phyloP scores from a whole-genome alignment of 2,329 filamentous ascomycete species.

The Fusarium longipes region DNA sequence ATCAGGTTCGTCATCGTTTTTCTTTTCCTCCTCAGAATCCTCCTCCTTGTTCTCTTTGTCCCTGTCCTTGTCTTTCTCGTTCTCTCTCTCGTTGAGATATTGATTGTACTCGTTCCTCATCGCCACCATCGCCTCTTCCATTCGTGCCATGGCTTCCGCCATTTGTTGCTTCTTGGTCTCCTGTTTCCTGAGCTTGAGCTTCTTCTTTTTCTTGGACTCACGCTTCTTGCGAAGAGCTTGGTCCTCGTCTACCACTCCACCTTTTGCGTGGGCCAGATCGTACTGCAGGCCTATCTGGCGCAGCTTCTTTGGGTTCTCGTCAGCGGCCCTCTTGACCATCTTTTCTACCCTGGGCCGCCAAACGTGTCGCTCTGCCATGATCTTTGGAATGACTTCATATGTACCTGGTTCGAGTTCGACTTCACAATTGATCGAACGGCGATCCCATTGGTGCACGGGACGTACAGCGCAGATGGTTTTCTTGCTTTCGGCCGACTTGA shows the following conservation, averaged over 20 bases:
- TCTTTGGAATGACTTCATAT: conserved; percentile 76
- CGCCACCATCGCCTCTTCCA: conserved; percentile 43
- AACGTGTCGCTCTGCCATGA: conserved; percentile 65
- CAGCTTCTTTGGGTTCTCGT: conserved; percentile 70
- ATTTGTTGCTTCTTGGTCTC: conserved; percentile 41
- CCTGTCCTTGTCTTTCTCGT: conserved; percentile 17
- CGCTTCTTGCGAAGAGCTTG: conserved; percentile 48
- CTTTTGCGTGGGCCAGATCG: conserved; percentile 70
- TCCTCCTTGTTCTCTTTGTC: conserved; percentile 16
- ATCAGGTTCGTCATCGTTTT: conserved; percentile 15
- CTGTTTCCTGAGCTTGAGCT: conserved; percentile 42
- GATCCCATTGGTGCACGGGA: conserved; percentile 54
- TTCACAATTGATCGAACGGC: conserved; percentile 76
- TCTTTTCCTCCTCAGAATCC: conserved; percentile 1
- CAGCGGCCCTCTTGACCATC: conserved; percentile 62
- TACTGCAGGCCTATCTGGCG: conserved; percentile 68
- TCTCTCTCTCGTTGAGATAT: conserved; percentile 31
- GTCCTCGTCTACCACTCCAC: conserved; percentile 64
- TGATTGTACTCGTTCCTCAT: conserved; percentile 42
- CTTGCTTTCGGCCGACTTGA: conserved; percentile 44
- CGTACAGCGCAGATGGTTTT: conserved; percentile 40
- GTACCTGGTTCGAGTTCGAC: conserved; percentile 74
- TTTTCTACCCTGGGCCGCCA: conserved; percentile 65
- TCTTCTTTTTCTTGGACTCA: conserved; percentile 45
- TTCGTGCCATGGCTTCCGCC: conserved; percentile 42